These are phyloP conservation scores for Aspergillus pseudoterreus DNA, from an alignment of 2,329 filamentous ascomycete genomes.

Conservation along the genomic window DNA sequence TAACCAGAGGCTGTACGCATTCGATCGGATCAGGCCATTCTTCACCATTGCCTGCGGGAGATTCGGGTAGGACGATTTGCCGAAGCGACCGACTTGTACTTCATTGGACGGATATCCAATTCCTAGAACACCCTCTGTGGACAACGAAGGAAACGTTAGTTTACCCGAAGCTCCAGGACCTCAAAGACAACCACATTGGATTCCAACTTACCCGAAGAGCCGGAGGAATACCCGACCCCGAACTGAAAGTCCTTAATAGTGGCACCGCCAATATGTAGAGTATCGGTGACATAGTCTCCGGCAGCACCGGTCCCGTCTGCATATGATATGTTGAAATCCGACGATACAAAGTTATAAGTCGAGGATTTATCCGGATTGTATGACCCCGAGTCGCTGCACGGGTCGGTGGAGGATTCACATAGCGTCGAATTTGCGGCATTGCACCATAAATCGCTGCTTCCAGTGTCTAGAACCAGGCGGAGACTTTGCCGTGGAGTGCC, in stretches of 20 bases:
- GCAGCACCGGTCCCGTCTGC: slow-evolving; percentile 73
- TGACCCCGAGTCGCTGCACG: slow-evolving; percentile 49
- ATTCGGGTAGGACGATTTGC: slow-evolving; percentile 60
- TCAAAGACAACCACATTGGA: too few species aligned
- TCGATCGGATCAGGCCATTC: slow-evolving; percentile 59
- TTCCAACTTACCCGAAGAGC: slow-evolving; percentile 38
- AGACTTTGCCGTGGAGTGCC: slow-evolving; percentile 56
- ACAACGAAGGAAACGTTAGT: not conserved
- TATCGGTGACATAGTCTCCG: slow-evolving; percentile 80
- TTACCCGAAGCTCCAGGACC: not conserved
- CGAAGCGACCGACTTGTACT: slow-evolving; percentile 47
- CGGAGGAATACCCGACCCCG: slow-evolving; percentile 56
- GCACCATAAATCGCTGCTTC: slow-evolving; percentile 61
- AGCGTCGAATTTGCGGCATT: slow-evolving; percentile 50
- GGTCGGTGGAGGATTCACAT: slow-evolving; percentile 39
- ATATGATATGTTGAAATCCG: slow-evolving; percentile 82
- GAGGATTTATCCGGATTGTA: slow-evolving; percentile 61
- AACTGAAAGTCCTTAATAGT: slow-evolving; percentile 54
- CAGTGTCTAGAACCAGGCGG: slow-evolving; percentile 59
- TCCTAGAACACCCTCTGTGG: slow-evolving; percentile 70
- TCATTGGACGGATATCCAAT: slow-evolving; percentile 81
- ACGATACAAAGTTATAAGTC: slow-evolving; percentile 69
- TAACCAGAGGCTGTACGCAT: slow-evolving; percentile 71
- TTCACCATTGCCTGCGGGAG: slow-evolving; percentile 63
- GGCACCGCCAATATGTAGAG: slow-evolving; percentile 53